Evolutionary conservation across 345 rosid species (phyloP), one percentile per base, ranked within the genome.

Genomic region (Hirschfeldia incana): DNA sequence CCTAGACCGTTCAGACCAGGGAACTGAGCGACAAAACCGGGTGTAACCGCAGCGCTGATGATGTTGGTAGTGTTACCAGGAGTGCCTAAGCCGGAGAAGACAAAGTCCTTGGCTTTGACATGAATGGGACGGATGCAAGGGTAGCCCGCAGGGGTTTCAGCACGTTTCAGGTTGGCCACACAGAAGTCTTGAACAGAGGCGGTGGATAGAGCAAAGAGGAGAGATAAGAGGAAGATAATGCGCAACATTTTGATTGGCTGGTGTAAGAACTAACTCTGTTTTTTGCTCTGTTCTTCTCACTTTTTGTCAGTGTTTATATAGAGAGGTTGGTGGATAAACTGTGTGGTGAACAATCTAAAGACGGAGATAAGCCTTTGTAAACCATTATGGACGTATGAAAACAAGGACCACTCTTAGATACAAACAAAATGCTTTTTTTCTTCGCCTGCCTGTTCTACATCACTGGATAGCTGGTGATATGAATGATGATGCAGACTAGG

Each of bases 1-100:
- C 94, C 97, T 0, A 91, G 91, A 16, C 98, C 92, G 17, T 94
- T 92, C 1, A 89, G 8, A 8, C 83, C 98, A 0, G 94, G 93
- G 57, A 84, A 86, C 76, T 94, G 97, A 11, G 70, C 82, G 0
- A 83, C 97, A 26, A 94, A 92, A 17, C 81, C 91, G 0, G 97
- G 91, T 2, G 94, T 88, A 46, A 91, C 93, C 0, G 94, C 91
- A 0, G 95, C 97, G 2, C 37, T 92, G 84, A 92, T 90, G 81
- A 90, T 81, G 86, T 80, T 88, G 0, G 88, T 55, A 58, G 97
- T 92, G 87, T 92, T 92, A 0, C 97, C 97, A 4, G 86, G 75
- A 28, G 76, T 6, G 70, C 78, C 84, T 6, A 92, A 86, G 51
- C 90, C 97, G 0, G 85, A 65, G 72, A 75, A 88, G 63, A 80